Base-by-base conservation (phyloP, 2,329 filamentous ascomycete genomes). In the Colletotrichum filicis region DNA sequence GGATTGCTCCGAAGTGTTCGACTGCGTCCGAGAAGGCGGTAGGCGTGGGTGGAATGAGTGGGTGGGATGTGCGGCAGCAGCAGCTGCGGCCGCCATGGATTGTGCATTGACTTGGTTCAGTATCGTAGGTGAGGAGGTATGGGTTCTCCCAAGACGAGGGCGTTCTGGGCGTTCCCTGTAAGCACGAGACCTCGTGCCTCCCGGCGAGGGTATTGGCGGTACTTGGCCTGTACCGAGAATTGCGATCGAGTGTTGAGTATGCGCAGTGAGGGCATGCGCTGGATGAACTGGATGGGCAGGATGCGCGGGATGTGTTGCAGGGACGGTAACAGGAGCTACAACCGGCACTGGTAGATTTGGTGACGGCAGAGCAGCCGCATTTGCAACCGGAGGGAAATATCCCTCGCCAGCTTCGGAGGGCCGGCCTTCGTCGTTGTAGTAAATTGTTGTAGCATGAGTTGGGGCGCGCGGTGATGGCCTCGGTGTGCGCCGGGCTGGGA, bases 91-190 rank as follows among this genome's bases (percentile, higher is more conserved):
- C 28, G 53, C 62, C 62, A 73, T 73, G 76, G 87, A 84, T 71
- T 83, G 80, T 52, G 84, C 77, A 24, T 86, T 80, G 63, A 82
- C 79, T 69, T 87, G 86, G 65, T 86, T 83, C 55, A 94, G 80
- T 37, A 93, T 87, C 0, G 93, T 95, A 1, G 95, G 95, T 2
- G 95, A 97, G 28, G 94, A 92, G 0, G 95, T 97, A 78, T 95
- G 92, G 78, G 94, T 92, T 68, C 94, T 89, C 55, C 86, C 87
- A 68, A 92, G 86, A 75, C 91, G 89, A 9, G 92, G 92, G 64
- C 91, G 85, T 24, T 87, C 85, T 12, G 87, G 85, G 68, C 91
- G 87, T 73, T 90, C 88, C 73, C 89, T 87, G 74, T 89, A 87
- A 61, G 85, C 84, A 71, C 91, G 87, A 30, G 85, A 80, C 66